These are phyloP conservation scores for Dillenia turbinata DNA, from an alignment of 164 flowering plant species.

Conservation along the genomic window DNA sequence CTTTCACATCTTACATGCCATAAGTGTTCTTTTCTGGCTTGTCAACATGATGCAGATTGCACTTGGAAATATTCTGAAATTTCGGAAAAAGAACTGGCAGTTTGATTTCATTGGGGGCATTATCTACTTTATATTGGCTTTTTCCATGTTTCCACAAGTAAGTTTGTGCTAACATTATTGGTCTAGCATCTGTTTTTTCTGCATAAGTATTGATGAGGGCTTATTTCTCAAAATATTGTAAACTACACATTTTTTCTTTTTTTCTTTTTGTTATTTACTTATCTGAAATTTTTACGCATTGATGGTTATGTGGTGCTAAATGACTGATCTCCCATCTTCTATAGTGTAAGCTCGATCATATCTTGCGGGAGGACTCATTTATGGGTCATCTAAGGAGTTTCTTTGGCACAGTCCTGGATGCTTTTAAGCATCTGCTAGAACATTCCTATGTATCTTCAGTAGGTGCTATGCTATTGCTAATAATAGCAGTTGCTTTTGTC, in stretches of 20 bases:
- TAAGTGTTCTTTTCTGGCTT: background rate
- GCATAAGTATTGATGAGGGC: no score
- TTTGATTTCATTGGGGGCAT: slow-evolving; percentile 99
- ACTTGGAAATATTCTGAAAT: slow-evolving; percentile 91
- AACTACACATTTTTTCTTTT: background rate
- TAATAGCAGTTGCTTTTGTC: slow-evolving; percentile 59
- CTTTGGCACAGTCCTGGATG: slow-evolving; percentile 66
- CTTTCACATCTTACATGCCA: background rate
- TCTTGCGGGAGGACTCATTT: slow-evolving; percentile 71
- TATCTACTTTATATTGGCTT: slow-evolving; percentile 79
- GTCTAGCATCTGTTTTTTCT: no score
- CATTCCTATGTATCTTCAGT: slow-evolving; percentile 66
- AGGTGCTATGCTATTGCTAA: slow-evolving; percentile 57
- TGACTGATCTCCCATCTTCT: slow-evolving; percentile 11
- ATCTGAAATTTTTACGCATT: background rate
- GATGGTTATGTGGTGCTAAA: background rate
- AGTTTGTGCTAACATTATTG: slow-evolving; percentile 2
- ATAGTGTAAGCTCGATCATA: slow-evolving; percentile 86
- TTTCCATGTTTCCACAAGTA: slow-evolving; percentile 95
- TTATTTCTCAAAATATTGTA: no score
- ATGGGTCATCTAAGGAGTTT: slow-evolving; percentile 81
- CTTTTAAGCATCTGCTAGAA: slow-evolving; percentile 61
- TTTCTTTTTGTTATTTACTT: background rate
- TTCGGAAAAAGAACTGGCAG: slow-evolving; percentile 99
- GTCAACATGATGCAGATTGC: slow-evolving; percentile 69